Base-by-base conservation (phyloP, 352 stramenopile species). In the Phytopythium vexans region DNA sequence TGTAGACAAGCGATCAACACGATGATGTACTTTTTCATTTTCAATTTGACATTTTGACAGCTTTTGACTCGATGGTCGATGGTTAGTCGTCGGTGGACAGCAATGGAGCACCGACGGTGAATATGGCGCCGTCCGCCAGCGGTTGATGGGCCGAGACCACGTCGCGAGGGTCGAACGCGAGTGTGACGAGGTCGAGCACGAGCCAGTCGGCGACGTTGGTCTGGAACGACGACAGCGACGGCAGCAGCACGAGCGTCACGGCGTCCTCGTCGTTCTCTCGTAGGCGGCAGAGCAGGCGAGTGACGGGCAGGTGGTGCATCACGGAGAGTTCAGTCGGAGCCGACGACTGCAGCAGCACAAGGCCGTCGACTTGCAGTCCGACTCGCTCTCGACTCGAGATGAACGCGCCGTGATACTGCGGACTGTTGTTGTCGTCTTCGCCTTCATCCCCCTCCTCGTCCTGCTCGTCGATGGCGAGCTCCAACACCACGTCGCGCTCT, bases 241-340 rank as follows among this genome's bases (percentile, higher is more conserved):
- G 42, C 3, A 72, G 55, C 4, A 69, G 10, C 15, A 69, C 8
- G n/a, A 72, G n/a, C 6, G 60, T 52, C n/a, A 21, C 49, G 21
- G 51, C 41, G 3, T 48, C 33, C 27, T 10, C 12, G 33, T 27
- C 35, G 11, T 37, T 4, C 43, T 49, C 7, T 57, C 43, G 4
- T n/a, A 31, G 44, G 27, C 62, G 54, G 15, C 68, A 78, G 42
- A 62, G 52, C n/a, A 82, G 56, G 15, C 68, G 60, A 58, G 66
- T 78, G 12, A 54, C 37, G 31, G 72, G 68, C 35, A 82, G 45
- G 6, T 52, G 39, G 15, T 82, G 54, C 4, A 82, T 42, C 21
- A 21, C 56, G 7, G 41, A 10, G 3, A 46, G 6, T 8, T 37
- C 14, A 3, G 7, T 27, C 3, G 15, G 21, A 27, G 42, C 16